phyloP scores from a whole-genome alignment of 1,284 basidiomycete genomes.

The Grifola frondosa region DNA sequence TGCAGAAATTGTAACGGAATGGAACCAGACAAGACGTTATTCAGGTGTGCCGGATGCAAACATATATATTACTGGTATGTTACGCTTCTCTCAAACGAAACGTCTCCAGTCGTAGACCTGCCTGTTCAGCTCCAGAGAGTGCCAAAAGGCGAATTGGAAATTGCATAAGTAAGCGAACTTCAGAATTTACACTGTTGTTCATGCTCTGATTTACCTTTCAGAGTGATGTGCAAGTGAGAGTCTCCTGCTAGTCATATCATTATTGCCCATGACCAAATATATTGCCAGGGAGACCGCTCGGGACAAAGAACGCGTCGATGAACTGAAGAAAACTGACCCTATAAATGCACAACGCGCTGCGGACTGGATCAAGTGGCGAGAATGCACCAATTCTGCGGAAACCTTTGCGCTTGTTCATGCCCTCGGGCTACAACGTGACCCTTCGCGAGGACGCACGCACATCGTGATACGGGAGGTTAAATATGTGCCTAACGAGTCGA shows the following conservation, averaged over 20 bases:
- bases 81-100: not conserved
- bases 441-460: slow-evolving; percentile 22
- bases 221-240: not conserved
- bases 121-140: slow-evolving; percentile 21
- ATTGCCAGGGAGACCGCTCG: not conserved
- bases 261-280: not conserved
- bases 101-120: no score
- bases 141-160: slow-evolving; percentile 20
- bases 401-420: slow-evolving; percentile 14
- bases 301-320: no score
- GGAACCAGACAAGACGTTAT: not conserved
- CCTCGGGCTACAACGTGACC: slow-evolving; percentile 23
- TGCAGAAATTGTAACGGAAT: not conserved
- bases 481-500: slow-evolving; percentile 17
- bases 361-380: slow-evolving; percentile 12
- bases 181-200: not conserved
- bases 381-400: not conserved
- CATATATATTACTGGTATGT: slow-evolving; percentile 1
- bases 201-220: not conserved
- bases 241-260: not conserved
- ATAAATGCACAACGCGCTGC: slow-evolving; percentile 1
- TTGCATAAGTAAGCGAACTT: slow-evolving; percentile 14
- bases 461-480: slow-evolving; percentile 22
- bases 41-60: not conserved
- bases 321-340: not conserved